Base-by-base conservation (phyloP, 257 asterid genomes). In the Solanum virginianum region DNA sequence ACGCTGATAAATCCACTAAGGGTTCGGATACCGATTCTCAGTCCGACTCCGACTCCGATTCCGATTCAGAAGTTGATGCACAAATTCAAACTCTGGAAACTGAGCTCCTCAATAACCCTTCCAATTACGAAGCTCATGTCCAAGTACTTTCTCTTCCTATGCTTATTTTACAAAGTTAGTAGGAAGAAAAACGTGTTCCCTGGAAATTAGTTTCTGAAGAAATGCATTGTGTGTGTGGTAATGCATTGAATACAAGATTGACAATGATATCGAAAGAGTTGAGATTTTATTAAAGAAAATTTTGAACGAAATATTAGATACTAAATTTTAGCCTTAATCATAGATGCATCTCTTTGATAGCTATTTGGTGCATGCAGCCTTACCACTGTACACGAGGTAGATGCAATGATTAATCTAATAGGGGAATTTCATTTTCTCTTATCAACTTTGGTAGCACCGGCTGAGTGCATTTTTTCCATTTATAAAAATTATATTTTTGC, bases 91-190 rank as follows among this genome's bases (percentile, higher is more conserved):
- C 94, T 79, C 91, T 97, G 17, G 94, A 95, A 91, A 20, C 90
- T 13, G 88, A 86, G 84, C 92, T 97, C 51, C 62, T 83, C 80
- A 87, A 22, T 14, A 93, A 94, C 81, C 93, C 96, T 24, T 90
- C 91, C 88, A 88, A 97, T 88, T 97, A 97, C 89, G 95, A 92
- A 57, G 59, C 94, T 83, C 93, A 94, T 86, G 94, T 92, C 85
- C 95, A 97, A 88, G 99, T 95, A 92, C 22, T 53, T 41, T 53
- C 51, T 84, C 86, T 66, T 84, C 71, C 10, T 41, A 49, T 57
- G 11, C 62, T 65, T 82, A 29, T 36, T 36, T 14, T 57, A 12
- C 56, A 80, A 29, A n/a, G 70, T 53, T 55, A 53, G 80, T 66
- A 39, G 49, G 66, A 51, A n/a, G 80, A 65, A 16, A 47, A 12